Conservation (phyloP, 2,329 filamentous ascomycete genomes). For the Xylaria multiplex region DNA sequence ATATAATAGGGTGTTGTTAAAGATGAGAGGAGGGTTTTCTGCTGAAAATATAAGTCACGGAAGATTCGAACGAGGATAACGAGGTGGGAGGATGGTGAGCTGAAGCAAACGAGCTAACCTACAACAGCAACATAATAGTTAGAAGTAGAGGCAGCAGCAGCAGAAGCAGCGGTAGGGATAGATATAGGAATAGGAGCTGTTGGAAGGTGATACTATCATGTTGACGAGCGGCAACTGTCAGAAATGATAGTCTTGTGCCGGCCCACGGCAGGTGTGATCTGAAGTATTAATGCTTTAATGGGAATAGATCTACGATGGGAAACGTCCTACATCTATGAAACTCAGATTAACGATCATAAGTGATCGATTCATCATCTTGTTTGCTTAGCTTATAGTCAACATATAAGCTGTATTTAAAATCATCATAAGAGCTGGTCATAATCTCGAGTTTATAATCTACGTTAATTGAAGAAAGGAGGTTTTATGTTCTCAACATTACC, state of each 20-base stretch:
- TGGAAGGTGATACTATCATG: slow-evolving; percentile 17
- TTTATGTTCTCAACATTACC: no score
- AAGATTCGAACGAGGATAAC: not conserved
- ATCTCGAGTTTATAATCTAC: no score
- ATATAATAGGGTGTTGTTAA: slow-evolving; percentile 13
- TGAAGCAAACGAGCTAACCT: not conserved
- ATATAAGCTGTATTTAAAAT: no score
- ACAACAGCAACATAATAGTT: not conserved
- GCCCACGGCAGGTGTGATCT: not conserved
- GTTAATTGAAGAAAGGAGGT: no score
- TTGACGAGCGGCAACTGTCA: not conserved
- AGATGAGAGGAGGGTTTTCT: slow-evolving; percentile 7
- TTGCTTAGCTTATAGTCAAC: no score
- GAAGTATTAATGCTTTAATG: no score
- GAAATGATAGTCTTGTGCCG: no score
- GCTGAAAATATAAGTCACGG: not conserved
- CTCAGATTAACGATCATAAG: no score
- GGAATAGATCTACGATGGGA: no score
- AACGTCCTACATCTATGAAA: no score
- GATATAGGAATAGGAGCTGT: not conserved
- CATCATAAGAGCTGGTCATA: no score
- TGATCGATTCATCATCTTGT: no score
- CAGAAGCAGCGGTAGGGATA: not conserved
- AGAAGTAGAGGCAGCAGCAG: not conserved
- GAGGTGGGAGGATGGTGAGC: not conserved